Conservation (phyloP, 2,329 filamentous ascomycete genomes). For the Fusarium oxysporum region DNA sequence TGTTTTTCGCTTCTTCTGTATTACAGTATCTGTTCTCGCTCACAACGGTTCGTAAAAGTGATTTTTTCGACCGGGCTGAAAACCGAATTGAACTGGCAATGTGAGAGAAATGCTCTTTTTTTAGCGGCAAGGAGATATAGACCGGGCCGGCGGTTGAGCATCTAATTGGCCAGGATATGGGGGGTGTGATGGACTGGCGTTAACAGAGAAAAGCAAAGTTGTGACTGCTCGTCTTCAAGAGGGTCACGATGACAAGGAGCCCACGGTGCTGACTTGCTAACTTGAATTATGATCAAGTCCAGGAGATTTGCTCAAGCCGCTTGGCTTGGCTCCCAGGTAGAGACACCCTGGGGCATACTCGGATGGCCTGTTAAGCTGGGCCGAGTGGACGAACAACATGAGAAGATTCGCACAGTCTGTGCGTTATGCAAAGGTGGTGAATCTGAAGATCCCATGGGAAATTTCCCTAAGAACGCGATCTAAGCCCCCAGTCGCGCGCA, state of each 20-base stretch:
- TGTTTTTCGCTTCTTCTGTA: background rate
- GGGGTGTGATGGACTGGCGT: constrained; percentile 21
- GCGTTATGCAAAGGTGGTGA: constrained; percentile 16
- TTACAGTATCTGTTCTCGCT: background rate
- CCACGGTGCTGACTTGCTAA: constrained; percentile 21
- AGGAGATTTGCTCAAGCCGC: constrained; percentile 15
- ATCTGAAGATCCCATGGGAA: constrained; percentile 40
- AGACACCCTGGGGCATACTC: background rate
- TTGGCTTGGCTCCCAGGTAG: constrained; percentile 15
- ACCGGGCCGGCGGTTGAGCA: constrained; percentile 21
- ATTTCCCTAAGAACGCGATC: constrained; percentile 36
- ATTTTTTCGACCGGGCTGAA: constrained; percentile 9
- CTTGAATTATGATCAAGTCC: constrained; percentile 21
- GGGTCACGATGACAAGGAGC: constrained; percentile 30
- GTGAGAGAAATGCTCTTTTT: constrained; percentile 7
- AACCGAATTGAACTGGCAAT: constrained; percentile 14
- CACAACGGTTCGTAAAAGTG: constrained; percentile 1
- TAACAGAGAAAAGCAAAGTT: constrained; percentile 42
- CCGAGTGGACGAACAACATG: background rate
- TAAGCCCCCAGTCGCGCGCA: constrained; percentile 24
- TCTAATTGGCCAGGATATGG: constrained; percentile 13
- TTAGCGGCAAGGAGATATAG: constrained; percentile 26
- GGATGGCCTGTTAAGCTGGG: background rate
- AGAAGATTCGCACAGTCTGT: constrained; percentile 21
- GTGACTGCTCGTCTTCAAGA: constrained; percentile 36